Evolutionary conservation across 2,329 filamentous ascomycete genomes (phyloP), one percentile per base, ranked within the genome.

Genomic region (Sporothrix inflata): DNA sequence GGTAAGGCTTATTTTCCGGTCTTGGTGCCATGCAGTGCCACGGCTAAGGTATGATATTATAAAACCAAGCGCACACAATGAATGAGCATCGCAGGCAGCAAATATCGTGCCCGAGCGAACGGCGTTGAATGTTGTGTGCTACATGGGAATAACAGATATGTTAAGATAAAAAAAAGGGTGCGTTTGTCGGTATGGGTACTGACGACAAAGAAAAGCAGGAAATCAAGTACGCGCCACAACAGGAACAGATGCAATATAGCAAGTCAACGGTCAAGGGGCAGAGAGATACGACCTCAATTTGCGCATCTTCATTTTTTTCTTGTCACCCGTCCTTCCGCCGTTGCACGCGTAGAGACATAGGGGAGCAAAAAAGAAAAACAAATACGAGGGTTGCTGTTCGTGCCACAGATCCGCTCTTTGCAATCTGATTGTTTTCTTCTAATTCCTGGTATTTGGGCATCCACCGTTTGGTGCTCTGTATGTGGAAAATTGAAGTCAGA

Each of bases 11-110:
- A 70, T 57, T 72, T 49, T 70, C 71, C 60, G 71, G 40, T 42
- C 47, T 47, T 42, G 66, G 57, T 67, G 51, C 51, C 71, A 73
- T 73, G 68, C 60, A 9, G 71, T 72, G 71, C 38, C 51, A 73
- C 71, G 57, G 49, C 45, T 4, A 53, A 63, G n/a, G 55, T 16
- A 45, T 38, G n/a, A 34, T 24, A 49, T 34, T 67, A 69, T 40
- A 61, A 55, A 34, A 19, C 7, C 5, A 65, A 63, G 6, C n/a
- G 11, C 24, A 34, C 7, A n/a, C 34, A 47, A 34, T 61, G 27
- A 21, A 60, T n/a, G 21, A 24, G 34, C 47, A 47, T 3, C 5
- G 21, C 38, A 49, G 38, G 27, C 45, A 51, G 27, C 65, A 40
- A 40, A 40, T 14, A 12, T 38, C 24, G 42, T 67, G 19, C 45